A percentile compares a stretch with the other conserved stretches of the same genome.
These are phyloP conservation scores for Colletotrichum chrysophilum DNA, from an alignment of 2,329 filamentous ascomycete genomes.

Conservation along the genomic window DNA sequence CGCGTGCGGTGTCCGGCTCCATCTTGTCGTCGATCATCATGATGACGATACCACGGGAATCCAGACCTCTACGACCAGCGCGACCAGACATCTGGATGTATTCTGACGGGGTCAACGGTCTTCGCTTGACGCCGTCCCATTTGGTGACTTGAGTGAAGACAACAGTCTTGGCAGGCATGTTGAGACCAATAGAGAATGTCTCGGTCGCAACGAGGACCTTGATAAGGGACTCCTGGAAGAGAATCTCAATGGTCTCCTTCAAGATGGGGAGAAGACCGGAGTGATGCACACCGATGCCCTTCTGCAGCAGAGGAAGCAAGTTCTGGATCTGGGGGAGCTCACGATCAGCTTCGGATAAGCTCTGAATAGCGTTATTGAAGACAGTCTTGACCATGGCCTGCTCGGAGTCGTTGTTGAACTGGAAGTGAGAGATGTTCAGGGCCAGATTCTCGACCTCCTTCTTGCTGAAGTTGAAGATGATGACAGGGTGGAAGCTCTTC, in stretches of 20 bases:
- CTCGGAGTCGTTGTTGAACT: constrained; percentile 96
- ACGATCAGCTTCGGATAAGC: constrained; percentile 89
- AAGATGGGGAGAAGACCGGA: constrained; percentile 93
- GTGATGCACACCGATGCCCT: constrained; percentile 97
- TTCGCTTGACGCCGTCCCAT: constrained; percentile 81
- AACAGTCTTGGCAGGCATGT: constrained; percentile 99
- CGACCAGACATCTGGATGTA: constrained; percentile 99
- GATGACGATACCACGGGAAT: constrained; percentile 97
- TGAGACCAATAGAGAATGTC: constrained; percentile 97
- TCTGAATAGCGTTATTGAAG: constrained; percentile 91
- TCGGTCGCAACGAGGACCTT: constrained; percentile 98
- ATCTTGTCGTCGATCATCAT: constrained; percentile 99
- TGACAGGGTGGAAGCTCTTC: constrained; percentile 96
- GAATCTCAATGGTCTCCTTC: constrained; percentile 98
- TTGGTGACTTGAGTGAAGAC: constrained; percentile 98
- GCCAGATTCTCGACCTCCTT: constrained; percentile 93
- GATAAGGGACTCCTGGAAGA: constrained; percentile 97
- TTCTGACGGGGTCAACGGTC: constrained; percentile 91
- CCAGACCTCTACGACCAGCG: constrained; percentile 94
- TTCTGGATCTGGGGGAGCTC: constrained; percentile 88
- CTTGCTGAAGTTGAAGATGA: constrained; percentile 99
- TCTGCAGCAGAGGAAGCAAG: constrained; percentile 84
- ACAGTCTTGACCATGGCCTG: constrained; percentile 94
- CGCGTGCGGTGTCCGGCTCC: constrained; percentile 91
- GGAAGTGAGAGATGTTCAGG: constrained; percentile 82